Conservation (phyloP, 768 basidiomycete species). For the Mycena indigotica region DNA sequence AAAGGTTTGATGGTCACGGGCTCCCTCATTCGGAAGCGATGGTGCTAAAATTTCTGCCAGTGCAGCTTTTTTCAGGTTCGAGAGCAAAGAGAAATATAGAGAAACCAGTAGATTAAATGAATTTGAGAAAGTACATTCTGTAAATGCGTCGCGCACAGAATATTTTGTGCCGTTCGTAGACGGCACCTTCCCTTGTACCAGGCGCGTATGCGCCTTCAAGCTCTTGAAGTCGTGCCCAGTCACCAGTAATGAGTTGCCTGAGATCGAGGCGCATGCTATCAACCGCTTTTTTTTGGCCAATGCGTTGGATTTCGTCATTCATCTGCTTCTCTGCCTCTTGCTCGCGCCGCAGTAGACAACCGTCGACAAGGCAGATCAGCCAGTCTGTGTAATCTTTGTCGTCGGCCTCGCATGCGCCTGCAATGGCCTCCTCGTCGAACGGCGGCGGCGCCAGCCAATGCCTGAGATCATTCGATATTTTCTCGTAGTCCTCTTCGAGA, state of each 20-base stretch:
- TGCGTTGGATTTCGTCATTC: neutral
- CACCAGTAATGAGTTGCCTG: neutral
- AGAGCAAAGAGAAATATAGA: too few species aligned
- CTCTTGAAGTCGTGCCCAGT: neutral
- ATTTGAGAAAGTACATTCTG: neutral
- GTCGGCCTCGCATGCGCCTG: neutral
- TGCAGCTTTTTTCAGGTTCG: too few species aligned
- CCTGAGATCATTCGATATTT: neutral
- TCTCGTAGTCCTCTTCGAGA: neutral
- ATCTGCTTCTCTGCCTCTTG: neutral
- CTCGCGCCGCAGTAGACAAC: neutral
- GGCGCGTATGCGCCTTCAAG: neutral
- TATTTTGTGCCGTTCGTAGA: neutral
- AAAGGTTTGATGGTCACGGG: neutral
- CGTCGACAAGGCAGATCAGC: neutral
- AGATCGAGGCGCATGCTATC: neutral
- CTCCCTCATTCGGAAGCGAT: too few species aligned
- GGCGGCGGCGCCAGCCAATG: neutral
- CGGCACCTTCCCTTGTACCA: neutral
- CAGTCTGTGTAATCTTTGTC: neutral
- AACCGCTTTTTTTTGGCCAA: neutral
- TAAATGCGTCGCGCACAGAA: neutral
- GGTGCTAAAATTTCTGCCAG: too few species aligned
- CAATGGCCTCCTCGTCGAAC: neutral
- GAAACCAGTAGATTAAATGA: too few species aligned